These are phyloP conservation scores for Adansonia gregorii DNA, from an alignment of 441 rosid genomes.

Conservation along the genomic window DNA sequence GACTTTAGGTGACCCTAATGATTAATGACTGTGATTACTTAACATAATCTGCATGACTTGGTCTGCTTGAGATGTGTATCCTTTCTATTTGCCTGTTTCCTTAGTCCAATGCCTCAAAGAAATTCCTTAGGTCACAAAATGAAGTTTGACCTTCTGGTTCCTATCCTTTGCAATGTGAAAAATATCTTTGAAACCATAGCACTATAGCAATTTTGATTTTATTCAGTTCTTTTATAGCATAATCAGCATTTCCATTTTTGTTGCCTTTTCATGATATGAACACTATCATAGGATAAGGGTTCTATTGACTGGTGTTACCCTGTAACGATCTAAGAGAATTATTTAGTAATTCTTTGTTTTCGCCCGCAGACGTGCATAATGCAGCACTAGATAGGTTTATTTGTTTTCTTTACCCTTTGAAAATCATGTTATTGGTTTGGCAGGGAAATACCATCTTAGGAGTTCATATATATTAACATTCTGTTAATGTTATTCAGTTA, in stretches of 20 bases:
- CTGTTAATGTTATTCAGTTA: conserved; percentile 66
- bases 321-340: too few relatives aligned
- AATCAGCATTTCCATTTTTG: conserved; percentile 10
- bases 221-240: conserved; percentile 9
- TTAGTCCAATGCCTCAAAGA: background rate
- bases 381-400: too few relatives aligned
- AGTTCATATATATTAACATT: conserved; percentile 71
- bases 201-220: conserved; percentile 6
- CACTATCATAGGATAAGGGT: background rate
- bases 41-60: background rate
- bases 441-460: conserved; percentile 85
- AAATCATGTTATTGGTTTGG: too few relatives aligned
- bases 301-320: too few relatives aligned
- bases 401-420: too few relatives aligned
- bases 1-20: background rate
- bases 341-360: too few relatives aligned
- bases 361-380: too few relatives aligned
- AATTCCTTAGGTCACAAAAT: background rate
- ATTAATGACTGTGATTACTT: background rate
- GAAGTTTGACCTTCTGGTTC: conserved; percentile 5
- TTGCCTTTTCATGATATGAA: background rate
- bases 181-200: background rate
- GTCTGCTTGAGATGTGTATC: background rate
- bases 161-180: too few relatives aligned
- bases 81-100: background rate